A percentile compares a stretch with the other conserved stretches of the same genome.
Conservation (phyloP, 2,329 filamentous ascomycete species). For the Botrytis cinerea region DNA sequence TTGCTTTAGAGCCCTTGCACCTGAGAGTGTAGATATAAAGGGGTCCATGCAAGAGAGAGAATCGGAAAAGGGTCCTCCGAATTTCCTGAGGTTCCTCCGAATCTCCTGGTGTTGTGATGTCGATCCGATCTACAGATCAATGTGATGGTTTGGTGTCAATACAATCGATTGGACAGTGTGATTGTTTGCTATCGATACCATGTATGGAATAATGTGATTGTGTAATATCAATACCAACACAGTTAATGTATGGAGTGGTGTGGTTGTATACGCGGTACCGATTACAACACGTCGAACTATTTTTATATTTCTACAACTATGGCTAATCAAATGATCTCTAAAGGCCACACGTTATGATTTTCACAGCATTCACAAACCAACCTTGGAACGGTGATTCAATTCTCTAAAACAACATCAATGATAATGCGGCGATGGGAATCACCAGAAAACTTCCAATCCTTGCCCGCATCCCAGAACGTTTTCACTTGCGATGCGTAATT, state of each 20-base stretch:
- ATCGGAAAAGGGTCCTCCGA: not conserved
- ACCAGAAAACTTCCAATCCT: not conserved
- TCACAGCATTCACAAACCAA: not conserved
- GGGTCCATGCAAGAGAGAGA: no score
- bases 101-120: not conserved
- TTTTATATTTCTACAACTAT: not conserved
- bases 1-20: not conserved
- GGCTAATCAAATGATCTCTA: not conserved
- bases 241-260: not conserved
- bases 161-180: not conserved
- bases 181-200: not conserved
- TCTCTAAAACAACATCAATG: not conserved
- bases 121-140: not conserved
- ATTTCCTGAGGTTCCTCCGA: not conserved
- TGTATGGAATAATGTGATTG: not conserved
- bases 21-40: not conserved
- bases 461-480: not conserved
- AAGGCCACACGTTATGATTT: not conserved
- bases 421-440: conserved; percentile 3
- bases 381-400: not conserved
- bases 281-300: not conserved
- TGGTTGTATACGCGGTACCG: not conserved
- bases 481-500: not conserved
- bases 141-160: not conserved
- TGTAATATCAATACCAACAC: not conserved